Evolutionary conservation across 1,284 basidiomycete genomes (phyloP), one percentile per base, ranked within the genome.

Genomic region (Moesziomyces aphidis): DNA sequence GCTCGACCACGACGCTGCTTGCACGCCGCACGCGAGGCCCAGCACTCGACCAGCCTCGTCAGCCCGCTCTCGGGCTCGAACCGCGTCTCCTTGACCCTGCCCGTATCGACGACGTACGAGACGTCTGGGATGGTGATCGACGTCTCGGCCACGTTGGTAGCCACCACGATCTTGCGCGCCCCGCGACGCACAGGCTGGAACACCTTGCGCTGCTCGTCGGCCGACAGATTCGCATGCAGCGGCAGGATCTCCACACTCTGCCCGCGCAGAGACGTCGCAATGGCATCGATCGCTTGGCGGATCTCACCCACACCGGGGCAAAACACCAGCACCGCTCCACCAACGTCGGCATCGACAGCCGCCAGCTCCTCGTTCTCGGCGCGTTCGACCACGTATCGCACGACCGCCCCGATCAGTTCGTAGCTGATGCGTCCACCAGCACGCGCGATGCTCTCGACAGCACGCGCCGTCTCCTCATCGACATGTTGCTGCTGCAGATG

Each of bases 121-220:
- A 85, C 74, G 52, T 84, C 81, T 21, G 85, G 83, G 70, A 97
- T 96, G 1, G 95, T 97, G 71, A 97, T 94, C 5, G 93, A 95
- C 1, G 95, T 97, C 89, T 97, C 86, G 7, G 93, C 93, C 26
- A 97, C 93, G 77, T 97, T 97, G 9, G 95, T 97, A 1, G 94
- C 89, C 0, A 91, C 92, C 36, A 97, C 90, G 47, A 97, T 89
- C 85, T 97, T 97, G 88, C 94, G 91, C 62, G 87, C 89, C 0
- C 78, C 76, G 5, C 68, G 19, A 0, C 88, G 85, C 0, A 88
- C 88, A 0, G 88, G 88, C 26, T 79, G 71, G 81, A 97, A 97
- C 0, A 95, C 92, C 6, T 87, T 86, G 11, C 90, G 89, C 85
- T 97, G 95, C 80, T 97, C 95, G 19, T 91, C 90, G 47, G 88